Evolutionary conservation across 805 yeast genomes (phyloP).

Genomic region (Suhomyces sp.): DNA sequence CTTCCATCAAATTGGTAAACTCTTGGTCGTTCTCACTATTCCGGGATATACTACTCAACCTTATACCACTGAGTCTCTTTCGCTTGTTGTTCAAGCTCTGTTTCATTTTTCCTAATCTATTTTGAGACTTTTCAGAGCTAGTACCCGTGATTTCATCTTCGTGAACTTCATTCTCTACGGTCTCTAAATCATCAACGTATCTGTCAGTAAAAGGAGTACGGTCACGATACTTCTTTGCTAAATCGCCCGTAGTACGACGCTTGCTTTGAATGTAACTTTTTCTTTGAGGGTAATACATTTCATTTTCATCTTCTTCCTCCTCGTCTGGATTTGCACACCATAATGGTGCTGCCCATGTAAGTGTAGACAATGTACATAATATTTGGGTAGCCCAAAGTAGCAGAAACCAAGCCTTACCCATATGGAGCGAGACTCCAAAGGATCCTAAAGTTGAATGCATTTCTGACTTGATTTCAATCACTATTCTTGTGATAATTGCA

Average conservation of each 20-base stretch:
- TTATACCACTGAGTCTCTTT: conserved; percentile 3
- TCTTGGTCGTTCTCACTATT: conserved; percentile 1
- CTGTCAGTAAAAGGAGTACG: not conserved
- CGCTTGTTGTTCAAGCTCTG: conserved; percentile 2
- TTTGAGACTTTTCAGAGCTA: conserved; percentile 7
- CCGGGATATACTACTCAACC: not conserved
- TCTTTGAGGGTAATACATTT: conserved; percentile 10
- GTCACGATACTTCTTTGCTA: not conserved
- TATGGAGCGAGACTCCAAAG: conserved; percentile 47
- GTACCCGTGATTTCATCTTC: conserved; percentile 17
- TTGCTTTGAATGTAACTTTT: conserved; percentile 1
- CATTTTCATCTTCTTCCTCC: conserved; percentile 21
- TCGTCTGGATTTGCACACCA: conserved; percentile 55
- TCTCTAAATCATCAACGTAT: conserved; percentile 1
- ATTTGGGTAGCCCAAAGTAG: conserved; percentile 39
- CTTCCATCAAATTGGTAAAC: conserved; percentile 1
- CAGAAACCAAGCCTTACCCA: conserved; percentile 44
- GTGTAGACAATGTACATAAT: conserved; percentile 22
- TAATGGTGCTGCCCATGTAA: conserved; percentile 36
- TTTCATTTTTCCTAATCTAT: conserved; percentile 2
- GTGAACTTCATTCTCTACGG: conserved; percentile 15
- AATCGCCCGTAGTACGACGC: not conserved
- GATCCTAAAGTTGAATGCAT: conserved; percentile 34
- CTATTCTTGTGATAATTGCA: conserved; percentile 27
- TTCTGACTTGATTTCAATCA: conserved; percentile 23